These are phyloP conservation scores for Saxophila tyrrhenica DNA, from an alignment of 495 filamentous ascomycete genomes.

Conservation along the genomic window DNA sequence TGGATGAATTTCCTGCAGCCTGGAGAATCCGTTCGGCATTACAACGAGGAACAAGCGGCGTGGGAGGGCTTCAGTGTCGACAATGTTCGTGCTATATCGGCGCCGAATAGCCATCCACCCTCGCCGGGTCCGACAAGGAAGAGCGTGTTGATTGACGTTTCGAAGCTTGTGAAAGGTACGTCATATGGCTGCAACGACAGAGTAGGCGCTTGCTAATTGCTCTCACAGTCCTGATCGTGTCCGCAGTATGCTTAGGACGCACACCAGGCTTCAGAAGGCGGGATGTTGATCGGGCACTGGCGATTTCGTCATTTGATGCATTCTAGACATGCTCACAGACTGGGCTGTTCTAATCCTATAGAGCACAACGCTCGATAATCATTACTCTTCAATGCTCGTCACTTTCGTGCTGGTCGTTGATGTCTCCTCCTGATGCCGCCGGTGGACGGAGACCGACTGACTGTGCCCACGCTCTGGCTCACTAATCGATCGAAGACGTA, in stretches of 20 bases:
- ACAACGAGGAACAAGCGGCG: not conserved
- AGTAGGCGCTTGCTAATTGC: slow-evolving; percentile 13
- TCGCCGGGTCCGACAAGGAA: slow-evolving; percentile 16
- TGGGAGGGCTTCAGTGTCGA: not conserved
- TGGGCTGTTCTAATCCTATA: too few species aligned
- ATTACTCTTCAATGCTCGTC: too few species aligned
- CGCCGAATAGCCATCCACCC: not conserved
- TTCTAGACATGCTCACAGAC: not conserved
- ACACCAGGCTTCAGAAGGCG: slow-evolving; percentile 46
- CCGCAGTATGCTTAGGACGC: slow-evolving; percentile 46
- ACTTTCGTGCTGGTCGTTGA: too few species aligned
- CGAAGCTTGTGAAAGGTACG: slow-evolving; percentile 25
- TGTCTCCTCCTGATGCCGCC: too few species aligned
- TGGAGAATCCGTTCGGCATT: not conserved
- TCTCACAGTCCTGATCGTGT: not conserved
- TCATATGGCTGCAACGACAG: too few species aligned
- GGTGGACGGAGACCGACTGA: too few species aligned
- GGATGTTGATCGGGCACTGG: slow-evolving; percentile 50
- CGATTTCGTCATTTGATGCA: slow-evolving; percentile 9
- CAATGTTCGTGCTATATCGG: not conserved
- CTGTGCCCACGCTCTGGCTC: too few species aligned
- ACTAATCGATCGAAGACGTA: too few species aligned
- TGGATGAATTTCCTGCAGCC: slow-evolving; percentile 15
- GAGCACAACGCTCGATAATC: too few species aligned
- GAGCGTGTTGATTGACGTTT: slow-evolving; percentile 26